Conservation (phyloP, 176 grass and related monocot genomes). For the Carex parvula region DNA sequence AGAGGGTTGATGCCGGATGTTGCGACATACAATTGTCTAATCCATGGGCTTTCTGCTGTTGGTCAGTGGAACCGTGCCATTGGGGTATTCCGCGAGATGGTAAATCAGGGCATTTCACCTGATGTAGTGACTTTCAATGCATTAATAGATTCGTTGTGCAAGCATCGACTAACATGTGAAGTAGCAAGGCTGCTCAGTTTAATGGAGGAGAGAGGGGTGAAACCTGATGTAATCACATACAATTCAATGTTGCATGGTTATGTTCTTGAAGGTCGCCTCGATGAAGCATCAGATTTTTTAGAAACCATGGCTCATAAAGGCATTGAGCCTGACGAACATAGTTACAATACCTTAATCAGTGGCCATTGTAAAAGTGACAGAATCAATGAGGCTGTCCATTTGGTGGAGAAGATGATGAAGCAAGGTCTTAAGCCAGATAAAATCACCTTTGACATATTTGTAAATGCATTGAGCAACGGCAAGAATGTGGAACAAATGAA, state of each 20-base stretch:
- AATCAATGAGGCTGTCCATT: background rate
- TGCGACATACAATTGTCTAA: background rate
- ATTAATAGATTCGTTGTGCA: constrained; percentile 24
- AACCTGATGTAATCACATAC: background rate
- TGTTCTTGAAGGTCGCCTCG: background rate
- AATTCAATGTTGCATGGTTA: background rate
- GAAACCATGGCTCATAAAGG: background rate
- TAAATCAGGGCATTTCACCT: background rate
- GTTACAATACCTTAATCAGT: background rate
- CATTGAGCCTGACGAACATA: background rate
- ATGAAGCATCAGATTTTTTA: background rate
- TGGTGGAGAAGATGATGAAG: background rate
- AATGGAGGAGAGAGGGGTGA: background rate
- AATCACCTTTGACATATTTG: background rate
- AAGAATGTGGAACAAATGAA: background rate
- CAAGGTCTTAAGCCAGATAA: background rate
- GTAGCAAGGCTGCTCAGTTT: constrained; percentile 24
- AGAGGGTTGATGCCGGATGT: background rate
- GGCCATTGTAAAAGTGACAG: background rate
- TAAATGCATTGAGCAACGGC: background rate
- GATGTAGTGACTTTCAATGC: background rate
- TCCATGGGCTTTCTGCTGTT: background rate
- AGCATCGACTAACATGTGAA: constrained; percentile 1
- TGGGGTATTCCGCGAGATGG: background rate
- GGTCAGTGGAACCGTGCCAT: background rate